These are phyloP conservation scores for Macadamia integrifolia DNA, from an alignment of 164 flowering plant species.

Conservation along the genomic window DNA sequence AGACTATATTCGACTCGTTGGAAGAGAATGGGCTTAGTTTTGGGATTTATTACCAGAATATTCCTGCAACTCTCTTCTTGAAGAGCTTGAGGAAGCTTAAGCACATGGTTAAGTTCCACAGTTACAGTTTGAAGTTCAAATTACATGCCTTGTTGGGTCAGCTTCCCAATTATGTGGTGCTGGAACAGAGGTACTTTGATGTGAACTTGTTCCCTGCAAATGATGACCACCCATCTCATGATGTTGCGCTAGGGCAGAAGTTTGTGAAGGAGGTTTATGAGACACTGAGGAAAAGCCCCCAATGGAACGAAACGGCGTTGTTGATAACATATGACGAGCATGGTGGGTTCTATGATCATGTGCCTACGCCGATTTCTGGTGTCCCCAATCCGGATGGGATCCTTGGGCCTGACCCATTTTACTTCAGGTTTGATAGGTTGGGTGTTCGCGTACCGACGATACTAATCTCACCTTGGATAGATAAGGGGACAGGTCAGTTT, in stretches of 20 bases:
- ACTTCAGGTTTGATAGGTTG: slow-evolving; percentile 76
- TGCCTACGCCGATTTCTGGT: slow-evolving; percentile 73
- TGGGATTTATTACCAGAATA: too few species aligned
- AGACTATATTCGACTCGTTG: too few species aligned
- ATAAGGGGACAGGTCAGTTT: slow-evolving; percentile 71
- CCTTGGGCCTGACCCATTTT: slow-evolving; percentile 76
- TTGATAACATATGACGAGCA: slow-evolving; percentile 94
- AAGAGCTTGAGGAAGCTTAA: too few species aligned
- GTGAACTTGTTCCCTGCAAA: slow-evolving; percentile 60
- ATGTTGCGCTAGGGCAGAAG: slow-evolving; percentile 79
- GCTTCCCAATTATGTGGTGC: slow-evolving; percentile 80
- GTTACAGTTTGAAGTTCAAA: slow-evolving; percentile 52
- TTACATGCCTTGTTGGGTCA: slow-evolving; percentile 54
- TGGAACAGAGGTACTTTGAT: slow-evolving; percentile 90
- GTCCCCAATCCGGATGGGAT: slow-evolving; percentile 96
- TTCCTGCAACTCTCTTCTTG: too few species aligned
- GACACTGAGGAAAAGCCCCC: slow-evolving; percentile 74
- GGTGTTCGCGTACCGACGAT: slow-evolving; percentile 90
- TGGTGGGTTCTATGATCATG: slow-evolving; percentile 96
- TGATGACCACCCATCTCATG: slow-evolving; percentile 95
- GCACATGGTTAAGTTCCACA: slow-evolving; percentile 61
- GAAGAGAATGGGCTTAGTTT: too few species aligned
- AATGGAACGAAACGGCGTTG: slow-evolving; percentile 86
- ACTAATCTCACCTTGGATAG: slow-evolving; percentile 89
- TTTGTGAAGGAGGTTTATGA: slow-evolving; percentile 97